Conservation (phyloP, 2,329 filamentous ascomycete genomes). For the Aspergillus quadricinctus region DNA sequence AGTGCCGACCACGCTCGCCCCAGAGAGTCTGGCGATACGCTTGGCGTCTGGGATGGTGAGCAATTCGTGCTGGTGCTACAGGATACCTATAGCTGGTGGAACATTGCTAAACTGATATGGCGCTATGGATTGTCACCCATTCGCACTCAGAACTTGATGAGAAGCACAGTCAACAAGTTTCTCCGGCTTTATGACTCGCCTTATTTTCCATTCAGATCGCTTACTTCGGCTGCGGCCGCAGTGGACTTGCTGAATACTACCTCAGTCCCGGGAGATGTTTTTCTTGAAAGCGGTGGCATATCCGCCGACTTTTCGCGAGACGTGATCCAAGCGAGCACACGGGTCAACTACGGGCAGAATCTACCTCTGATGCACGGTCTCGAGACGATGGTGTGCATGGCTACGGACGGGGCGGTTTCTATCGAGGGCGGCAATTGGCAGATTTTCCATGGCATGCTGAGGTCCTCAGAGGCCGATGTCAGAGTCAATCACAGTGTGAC, state of each 20-base stretch:
- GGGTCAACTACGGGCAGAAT: conserved; percentile 94
- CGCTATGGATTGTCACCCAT: conserved; percentile 78
- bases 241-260: conserved; percentile 65
- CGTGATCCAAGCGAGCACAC: conserved; percentile 82
- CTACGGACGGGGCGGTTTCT: conserved; percentile 74
- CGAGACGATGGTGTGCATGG: conserved; percentile 88
- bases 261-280: conserved; percentile 67
- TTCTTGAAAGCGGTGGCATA: conserved; percentile 65
- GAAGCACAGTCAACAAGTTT: conserved; percentile 67
- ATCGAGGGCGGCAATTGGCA: conserved; percentile 87
- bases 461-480: conserved; percentile 57
- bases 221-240: conserved; percentile 64
- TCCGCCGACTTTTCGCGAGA: conserved; percentile 66
- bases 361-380: conserved; percentile 80
- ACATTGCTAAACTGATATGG: conserved; percentile 73
- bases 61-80: conserved; percentile 65
- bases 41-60: conserved; percentile 82
- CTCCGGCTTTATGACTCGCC: conserved; percentile 75
- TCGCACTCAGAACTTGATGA: conserved; percentile 67
- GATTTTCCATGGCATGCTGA: conserved; percentile 82
- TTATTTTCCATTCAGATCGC: conserved; percentile 75
- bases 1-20: conserved; percentile 47
- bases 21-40: conserved; percentile 43
- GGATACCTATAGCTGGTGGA: conserved; percentile 69
- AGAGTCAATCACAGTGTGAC: conserved; percentile 65